These are phyloP conservation scores for Penicillium ochrochloron DNA, from an alignment of 495 filamentous ascomycete genomes.

Conservation along the genomic window DNA sequence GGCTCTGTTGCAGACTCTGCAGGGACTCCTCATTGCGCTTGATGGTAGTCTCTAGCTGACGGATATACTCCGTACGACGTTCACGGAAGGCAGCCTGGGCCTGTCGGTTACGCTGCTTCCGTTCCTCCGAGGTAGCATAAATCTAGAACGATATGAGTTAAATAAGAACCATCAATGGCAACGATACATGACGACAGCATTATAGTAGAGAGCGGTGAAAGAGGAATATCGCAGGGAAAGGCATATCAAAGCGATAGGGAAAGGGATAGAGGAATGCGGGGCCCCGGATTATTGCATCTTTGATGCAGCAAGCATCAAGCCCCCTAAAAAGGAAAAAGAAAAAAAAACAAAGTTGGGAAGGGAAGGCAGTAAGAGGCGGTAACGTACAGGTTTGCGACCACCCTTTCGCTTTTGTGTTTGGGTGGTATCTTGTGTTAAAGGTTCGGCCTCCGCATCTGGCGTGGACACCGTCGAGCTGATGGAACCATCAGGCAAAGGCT, in stretches of 20 bases:
- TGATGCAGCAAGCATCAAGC: constrained; percentile 3
- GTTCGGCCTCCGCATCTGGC: constrained; percentile 63
- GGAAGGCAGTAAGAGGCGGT: constrained; percentile 10
- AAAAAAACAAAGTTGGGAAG: not conserved
- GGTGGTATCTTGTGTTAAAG: constrained; percentile 59
- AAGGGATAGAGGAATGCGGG: constrained; percentile 36
- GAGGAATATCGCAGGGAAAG: not conserved
- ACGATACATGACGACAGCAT: not conserved
- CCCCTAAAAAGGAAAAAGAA: not conserved
- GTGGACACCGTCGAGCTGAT: constrained; percentile 55
- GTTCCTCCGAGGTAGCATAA: constrained; percentile 97
- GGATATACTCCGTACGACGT: constrained; percentile 97
- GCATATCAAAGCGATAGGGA: constrained; percentile 5
- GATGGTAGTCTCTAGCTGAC: constrained; percentile 96
- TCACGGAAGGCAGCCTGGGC: constrained; percentile 97
- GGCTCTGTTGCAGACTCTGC: constrained; percentile 88
- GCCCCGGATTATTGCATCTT: constrained; percentile 35
- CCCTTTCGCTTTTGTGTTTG: constrained; percentile 90
- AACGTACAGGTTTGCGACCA: constrained; percentile 91
- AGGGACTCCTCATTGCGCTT: constrained; percentile 95
- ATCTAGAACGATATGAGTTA: constrained; percentile 59
- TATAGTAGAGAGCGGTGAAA: not conserved
- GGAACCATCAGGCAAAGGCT: constrained; percentile 52
- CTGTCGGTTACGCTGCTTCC: constrained; percentile 96
- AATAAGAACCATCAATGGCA: not conserved